Conservation (phyloP, 495 filamentous ascomycete species). For the Talaromyces nanjingensis region DNA sequence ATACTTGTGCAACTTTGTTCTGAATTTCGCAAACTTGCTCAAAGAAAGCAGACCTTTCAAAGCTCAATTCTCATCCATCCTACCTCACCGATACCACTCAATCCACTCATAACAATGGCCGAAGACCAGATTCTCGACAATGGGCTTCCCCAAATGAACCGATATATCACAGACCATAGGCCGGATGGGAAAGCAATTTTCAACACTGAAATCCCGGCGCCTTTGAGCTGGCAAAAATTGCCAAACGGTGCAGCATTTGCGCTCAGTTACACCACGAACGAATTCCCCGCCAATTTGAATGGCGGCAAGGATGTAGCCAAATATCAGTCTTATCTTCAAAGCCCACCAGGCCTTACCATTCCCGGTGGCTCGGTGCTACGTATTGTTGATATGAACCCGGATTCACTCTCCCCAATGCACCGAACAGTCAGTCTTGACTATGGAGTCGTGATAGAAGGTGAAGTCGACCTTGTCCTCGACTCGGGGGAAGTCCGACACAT, state of each 20-base stretch:
- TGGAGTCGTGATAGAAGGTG: conserved; percentile 69
- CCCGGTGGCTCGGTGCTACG: conserved; percentile 44
- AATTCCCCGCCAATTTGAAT: conserved; percentile 49
- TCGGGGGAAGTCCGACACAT: conserved; percentile 53
- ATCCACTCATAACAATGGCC: background rate
- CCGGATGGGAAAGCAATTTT: conserved; percentile 24
- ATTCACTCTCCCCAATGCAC: conserved; percentile 57
- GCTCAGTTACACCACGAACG: conserved; percentile 46
- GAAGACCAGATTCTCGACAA: background rate
- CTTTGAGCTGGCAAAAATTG: conserved; percentile 16
- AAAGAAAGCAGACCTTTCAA: background rate
- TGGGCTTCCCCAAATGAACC: conserved; percentile 24
- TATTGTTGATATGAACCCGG: conserved; percentile 62
- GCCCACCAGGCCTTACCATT: conserved; percentile 39
- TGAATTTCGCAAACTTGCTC: background rate
- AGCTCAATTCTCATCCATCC: background rate
- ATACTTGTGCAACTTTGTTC: background rate
- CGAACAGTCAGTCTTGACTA: conserved; percentile 69
- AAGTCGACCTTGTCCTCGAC: conserved; percentile 69
- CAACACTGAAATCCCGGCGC: conserved; percentile 17
- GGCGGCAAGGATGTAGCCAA: conserved; percentile 38
- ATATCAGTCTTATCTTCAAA: conserved; percentile 28
- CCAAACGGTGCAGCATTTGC: conserved; percentile 21
- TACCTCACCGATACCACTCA: background rate
- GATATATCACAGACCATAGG: conserved; percentile 37